These are phyloP conservation scores for Anacardium occidentale DNA, from an alignment of 345 rosid species.

Conservation along the genomic window DNA sequence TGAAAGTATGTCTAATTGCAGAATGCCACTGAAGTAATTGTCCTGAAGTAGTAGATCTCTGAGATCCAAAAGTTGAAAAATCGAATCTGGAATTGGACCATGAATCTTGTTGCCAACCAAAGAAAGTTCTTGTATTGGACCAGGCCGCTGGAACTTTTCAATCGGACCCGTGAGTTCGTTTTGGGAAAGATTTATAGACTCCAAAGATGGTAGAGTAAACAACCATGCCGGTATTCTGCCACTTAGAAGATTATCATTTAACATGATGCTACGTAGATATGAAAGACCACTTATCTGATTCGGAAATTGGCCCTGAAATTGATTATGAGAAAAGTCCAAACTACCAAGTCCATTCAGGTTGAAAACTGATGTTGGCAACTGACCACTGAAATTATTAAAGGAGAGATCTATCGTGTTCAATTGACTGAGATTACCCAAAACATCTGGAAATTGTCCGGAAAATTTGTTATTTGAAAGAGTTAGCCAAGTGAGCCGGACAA, in stretches of 20 bases:
- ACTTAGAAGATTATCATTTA: neutral
- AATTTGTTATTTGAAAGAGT: neutral
- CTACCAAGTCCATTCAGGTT: neutral
- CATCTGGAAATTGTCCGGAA: constrained; percentile 3
- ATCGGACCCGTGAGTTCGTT: constrained; percentile 4
- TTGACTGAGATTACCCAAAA: neutral
- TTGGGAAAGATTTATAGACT: accelerated
- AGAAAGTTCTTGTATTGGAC: neutral
- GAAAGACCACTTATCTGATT: neutral
- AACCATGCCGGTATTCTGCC: constrained; percentile 12
- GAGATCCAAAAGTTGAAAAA: neutral
- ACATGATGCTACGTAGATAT: neutral
- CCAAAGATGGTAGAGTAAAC: constrained; percentile 1
- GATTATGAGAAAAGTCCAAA: neutral
- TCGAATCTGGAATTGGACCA: neutral
- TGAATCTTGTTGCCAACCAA: too few relatives aligned
- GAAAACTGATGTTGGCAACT: neutral
- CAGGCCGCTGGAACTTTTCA: neutral
- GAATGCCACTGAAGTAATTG: neutral
- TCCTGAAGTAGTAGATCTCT: neutral
- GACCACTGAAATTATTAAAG: neutral
- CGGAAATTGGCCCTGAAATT: neutral
- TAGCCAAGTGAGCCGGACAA: neutral
- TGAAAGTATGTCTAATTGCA: neutral
- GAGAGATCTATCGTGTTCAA: neutral